Evolutionary conservation across 2,329 filamentous ascomycete species (phyloP), one percentile per base, ranked within the genome.

Genomic region (Ophiocordyceps polyrhachis-furcata): DNA sequence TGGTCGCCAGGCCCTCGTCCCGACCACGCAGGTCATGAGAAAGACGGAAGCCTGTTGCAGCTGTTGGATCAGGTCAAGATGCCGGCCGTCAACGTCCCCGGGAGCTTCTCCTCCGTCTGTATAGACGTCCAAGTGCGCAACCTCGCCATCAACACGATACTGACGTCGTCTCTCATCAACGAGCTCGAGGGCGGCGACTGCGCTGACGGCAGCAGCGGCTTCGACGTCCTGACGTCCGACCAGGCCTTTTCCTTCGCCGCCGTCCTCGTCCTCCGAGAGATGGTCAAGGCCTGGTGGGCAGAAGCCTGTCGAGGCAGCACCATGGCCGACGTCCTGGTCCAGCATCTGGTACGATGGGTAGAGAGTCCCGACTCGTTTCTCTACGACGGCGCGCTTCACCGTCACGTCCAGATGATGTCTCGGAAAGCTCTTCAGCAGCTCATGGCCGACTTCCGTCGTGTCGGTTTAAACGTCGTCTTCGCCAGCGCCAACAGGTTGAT

Each of bases 351-450:
- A 19, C 83, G 93, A 50, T 99, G 93, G 93, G 87, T 96, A 2
- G 87, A 94, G 59, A 91, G 81, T 49, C 85, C 89, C 0, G 82
- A 84, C 43, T 95, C 88, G 0, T 95, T 89, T 63, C 79, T 99
- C 46, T 98, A 96, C 58, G 93, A 99, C 62, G 79, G 83, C 5
- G 86, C 88, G 6, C 64, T 99, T 50, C 87, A 96, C 57, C 91
- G 94, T 67, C 96, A 98, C 56, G 88, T 99, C 45, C 89, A 95
- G 60, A 91, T 95, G 77, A 93, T 98, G 82, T 94, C 87, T 31
- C 83, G 85, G 51, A 98, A 98, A 61, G 91, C 93, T 0, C 84
- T 98, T 51, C 84, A 95, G 57, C 89, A 96, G 62, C 74, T 99
- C 32, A 94, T 98, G 83, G 83, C 81, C 0, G 91, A 98, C 58